phyloP scores from a whole-genome alignment of 768 basidiomycete species.

The Dioszegia hungarica region DNA sequence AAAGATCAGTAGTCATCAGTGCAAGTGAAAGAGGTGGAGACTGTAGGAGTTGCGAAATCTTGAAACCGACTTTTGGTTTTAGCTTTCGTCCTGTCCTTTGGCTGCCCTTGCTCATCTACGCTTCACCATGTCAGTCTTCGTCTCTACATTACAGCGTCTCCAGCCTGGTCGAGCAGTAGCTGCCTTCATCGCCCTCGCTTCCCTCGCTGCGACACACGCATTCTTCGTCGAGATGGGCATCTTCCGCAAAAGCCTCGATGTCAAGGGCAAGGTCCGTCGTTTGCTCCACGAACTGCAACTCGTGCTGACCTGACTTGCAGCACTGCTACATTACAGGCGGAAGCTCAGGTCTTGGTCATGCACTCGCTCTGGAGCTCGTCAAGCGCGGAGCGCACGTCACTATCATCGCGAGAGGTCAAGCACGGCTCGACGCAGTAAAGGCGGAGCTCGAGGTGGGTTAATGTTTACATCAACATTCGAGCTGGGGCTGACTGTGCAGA shows the following conservation, averaged over 20 bases:
- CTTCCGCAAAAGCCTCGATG: slow-evolving; percentile 22
- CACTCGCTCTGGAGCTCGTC: slow-evolving; percentile 61
- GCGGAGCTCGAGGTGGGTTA: slow-evolving; percentile 63
- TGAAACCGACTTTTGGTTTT: no score
- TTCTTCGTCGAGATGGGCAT: slow-evolving; percentile 14
- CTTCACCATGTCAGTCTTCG: neutral
- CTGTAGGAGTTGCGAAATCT: no score
- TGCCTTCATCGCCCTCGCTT: neutral
- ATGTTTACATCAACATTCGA: neutral
- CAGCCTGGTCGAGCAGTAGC: neutral
- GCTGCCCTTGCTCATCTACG: no score
- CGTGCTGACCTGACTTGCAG: slow-evolving; percentile 50
- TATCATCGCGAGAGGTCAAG: slow-evolving; percentile 60
- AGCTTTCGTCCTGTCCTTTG: no score
- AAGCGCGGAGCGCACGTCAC: slow-evolving; percentile 72
- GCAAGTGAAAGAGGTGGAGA: neutral
- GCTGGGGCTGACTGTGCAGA: slow-evolving; percentile 3
- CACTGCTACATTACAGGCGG: slow-evolving; percentile 84
- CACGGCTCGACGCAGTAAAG: slow-evolving; percentile 15
- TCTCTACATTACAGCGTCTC: neutral
- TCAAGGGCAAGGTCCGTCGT: slow-evolving; percentile 35
- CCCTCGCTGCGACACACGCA: neutral
- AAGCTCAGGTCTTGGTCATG: slow-evolving; percentile 71
- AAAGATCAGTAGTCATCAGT: no score
- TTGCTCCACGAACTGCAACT: neutral